These are phyloP conservation scores for Phytophthora cryptogea DNA, from an alignment of 352 stramenopile genomes.

Conservation along the genomic window DNA sequence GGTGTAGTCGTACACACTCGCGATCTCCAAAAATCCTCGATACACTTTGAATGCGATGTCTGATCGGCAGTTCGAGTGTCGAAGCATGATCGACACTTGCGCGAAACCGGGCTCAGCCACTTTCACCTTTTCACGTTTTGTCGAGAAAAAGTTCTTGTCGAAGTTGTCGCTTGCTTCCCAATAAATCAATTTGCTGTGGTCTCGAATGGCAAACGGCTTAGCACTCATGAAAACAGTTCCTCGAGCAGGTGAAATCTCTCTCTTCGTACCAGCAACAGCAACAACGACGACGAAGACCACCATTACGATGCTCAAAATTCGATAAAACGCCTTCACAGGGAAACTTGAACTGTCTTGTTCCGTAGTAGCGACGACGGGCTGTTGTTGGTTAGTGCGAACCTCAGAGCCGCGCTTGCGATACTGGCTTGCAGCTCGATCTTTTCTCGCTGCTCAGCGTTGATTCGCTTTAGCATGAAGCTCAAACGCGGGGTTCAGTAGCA, in stretches of 20 bases:
- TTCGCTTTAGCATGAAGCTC: slow-evolving; percentile 7
- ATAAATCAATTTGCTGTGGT: background rate
- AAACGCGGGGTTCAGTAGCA: slow-evolving; percentile 11
- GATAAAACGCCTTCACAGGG: background rate
- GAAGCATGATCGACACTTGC: slow-evolving; percentile 16
- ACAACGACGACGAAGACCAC: background rate
- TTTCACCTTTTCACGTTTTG: background rate
- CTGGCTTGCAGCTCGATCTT: slow-evolving; percentile 13
- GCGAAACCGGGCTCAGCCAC: slow-evolving; percentile 1
- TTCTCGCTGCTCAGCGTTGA: background rate
- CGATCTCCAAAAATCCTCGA: background rate
- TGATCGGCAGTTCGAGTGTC: slow-evolving; percentile 15
- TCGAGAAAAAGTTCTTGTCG: slow-evolving; percentile 1
- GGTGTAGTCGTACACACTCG: slow-evolving; percentile 15
- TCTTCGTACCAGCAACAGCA: background rate
- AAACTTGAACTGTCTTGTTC: background rate
- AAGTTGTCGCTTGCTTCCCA: slow-evolving; percentile 5
- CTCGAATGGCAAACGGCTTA: background rate
- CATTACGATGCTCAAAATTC: background rate
- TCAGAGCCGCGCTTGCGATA: slow-evolving; percentile 4
- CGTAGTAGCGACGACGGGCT: background rate
- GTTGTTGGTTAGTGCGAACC: background rate
- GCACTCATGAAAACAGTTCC: slow-evolving; percentile 19
- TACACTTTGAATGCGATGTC: slow-evolving; percentile 22
- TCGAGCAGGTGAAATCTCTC: background rate